A percentile compares a stretch with the other conserved stretches of the same genome.
phyloP scores from a whole-genome alignment of 805 yeast genomes.

The Saturnispora kantuleensis region DNA sequence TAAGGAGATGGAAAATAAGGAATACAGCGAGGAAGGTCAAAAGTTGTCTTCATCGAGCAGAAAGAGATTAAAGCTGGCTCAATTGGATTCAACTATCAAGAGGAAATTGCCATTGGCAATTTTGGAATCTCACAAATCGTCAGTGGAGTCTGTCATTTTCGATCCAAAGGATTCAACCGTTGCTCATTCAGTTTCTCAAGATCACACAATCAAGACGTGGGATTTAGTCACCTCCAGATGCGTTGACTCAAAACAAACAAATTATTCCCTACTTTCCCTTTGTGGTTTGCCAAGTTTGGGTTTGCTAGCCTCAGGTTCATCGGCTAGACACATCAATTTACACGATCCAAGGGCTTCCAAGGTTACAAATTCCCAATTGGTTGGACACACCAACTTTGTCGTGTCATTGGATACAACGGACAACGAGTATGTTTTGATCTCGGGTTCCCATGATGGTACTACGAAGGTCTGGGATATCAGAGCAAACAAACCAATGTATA shows the following conservation, averaged over 20 bases:
- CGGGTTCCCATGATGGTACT: slow-evolving; percentile 93
- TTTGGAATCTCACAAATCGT: slow-evolving; percentile 72
- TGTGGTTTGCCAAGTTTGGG: slow-evolving; percentile 57
- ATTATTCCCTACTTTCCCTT: slow-evolving; percentile 72
- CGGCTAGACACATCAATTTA: slow-evolving; percentile 92
- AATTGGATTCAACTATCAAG: slow-evolving; percentile 63
- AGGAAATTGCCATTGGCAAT: slow-evolving; percentile 75
- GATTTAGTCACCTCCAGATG: slow-evolving; percentile 80
- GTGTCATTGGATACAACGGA: slow-evolving; percentile 68
- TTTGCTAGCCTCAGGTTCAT: slow-evolving; percentile 84
- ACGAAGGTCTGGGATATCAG: slow-evolving; percentile 94
- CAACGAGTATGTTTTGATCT: slow-evolving; percentile 71
- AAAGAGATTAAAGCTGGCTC: slow-evolving; percentile 76
- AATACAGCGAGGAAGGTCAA: slow-evolving; percentile 30
- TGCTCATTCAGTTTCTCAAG: slow-evolving; percentile 90
- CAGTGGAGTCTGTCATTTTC: slow-evolving; percentile 78
- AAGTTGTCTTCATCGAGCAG: slow-evolving; percentile 65
- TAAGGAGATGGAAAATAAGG: slow-evolving; percentile 67
- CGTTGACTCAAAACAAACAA: slow-evolving; percentile 81
- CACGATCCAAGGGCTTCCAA: slow-evolving; percentile 83
- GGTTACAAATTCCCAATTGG: slow-evolving; percentile 57
- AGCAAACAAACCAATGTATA: slow-evolving; percentile 71
- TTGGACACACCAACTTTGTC: slow-evolving; percentile 90
- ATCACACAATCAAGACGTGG: slow-evolving; percentile 94
- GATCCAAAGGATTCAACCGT: slow-evolving; percentile 68